A percentile compares a stretch with the other conserved stretches of the same genome.
Conservation (phyloP, 2,329 filamentous ascomycete genomes). For the Teratosphaeria gauchensis region DNA sequence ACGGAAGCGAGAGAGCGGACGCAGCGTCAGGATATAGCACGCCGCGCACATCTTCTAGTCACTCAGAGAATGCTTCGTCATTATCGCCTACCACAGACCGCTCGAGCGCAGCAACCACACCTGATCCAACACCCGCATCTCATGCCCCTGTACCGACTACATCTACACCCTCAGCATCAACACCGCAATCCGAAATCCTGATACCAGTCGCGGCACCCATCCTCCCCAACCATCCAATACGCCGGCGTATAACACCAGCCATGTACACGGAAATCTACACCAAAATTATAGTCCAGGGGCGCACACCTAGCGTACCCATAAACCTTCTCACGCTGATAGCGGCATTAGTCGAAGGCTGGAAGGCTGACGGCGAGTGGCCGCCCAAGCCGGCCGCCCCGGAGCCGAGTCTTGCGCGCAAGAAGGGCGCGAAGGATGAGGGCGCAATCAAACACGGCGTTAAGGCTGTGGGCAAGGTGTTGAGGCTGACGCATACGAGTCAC, state of each 20-base stretch:
- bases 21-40: conserved; percentile 15
- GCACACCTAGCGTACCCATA: conserved; percentile 79
- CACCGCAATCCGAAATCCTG: conserved; percentile 27
- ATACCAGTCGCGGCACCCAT: conserved; percentile 66
- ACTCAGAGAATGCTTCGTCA: conserved; percentile 21
- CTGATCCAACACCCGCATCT: conserved; percentile 7
- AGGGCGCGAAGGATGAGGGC: conserved; percentile 21
- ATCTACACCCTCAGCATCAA: conserved; percentile 4
- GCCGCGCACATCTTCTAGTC: conserved; percentile 8
- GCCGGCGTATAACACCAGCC: conserved; percentile 61
- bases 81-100: conserved; percentile 24
- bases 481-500: conserved; percentile 13
- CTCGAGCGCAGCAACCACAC: conserved; percentile 10
- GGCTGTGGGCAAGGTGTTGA: conserved; percentile 35
- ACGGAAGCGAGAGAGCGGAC: conserved; percentile 13
- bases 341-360: conserved; percentile 82
- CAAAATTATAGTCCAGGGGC: conserved; percentile 70
- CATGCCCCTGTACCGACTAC: conserved; percentile 5
- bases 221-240: conserved; percentile 67
- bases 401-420: conserved; percentile 32
- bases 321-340: conserved; percentile 74
- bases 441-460: conserved; percentile 34
- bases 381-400: conserved; percentile 47
- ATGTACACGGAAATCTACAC: conserved; percentile 79
- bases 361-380: conserved; percentile 87